These are phyloP conservation scores for Hymenoscyphus albidus DNA, from an alignment of 2,329 filamentous ascomycete species.

Conservation along the genomic window DNA sequence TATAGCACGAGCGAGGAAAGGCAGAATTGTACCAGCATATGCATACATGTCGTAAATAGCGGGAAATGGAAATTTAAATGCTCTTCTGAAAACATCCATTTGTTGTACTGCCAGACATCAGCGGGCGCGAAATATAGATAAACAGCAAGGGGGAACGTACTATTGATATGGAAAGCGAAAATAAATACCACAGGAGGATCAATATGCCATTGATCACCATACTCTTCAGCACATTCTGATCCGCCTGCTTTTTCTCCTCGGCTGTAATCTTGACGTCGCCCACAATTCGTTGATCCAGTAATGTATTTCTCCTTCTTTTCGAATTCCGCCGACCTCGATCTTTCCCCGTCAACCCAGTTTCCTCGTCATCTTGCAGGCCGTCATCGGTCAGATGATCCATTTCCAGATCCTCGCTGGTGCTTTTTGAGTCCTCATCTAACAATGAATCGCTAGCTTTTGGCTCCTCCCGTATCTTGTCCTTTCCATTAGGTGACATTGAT, in stretches of 20 bases:
- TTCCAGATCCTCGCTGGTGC: conserved; percentile 50
- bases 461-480: conserved; percentile 22
- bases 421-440: conserved; percentile 28
- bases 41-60: conserved; percentile 88
- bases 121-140: background rate
- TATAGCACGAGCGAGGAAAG: conserved; percentile 76
- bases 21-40: conserved; percentile 92
- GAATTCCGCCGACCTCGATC: conserved; percentile 66
- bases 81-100: conserved; percentile 95
- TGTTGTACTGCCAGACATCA: conserved; percentile 72
- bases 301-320: conserved; percentile 63
- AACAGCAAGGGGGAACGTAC: conserved; percentile 47
- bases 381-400: conserved; percentile 59
- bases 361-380: conserved; percentile 79
- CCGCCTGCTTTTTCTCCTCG: conserved; percentile 71
- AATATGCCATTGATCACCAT: conserved; percentile 73
- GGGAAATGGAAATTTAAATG: conserved; percentile 90
- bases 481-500: conserved; percentile 20
- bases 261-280: conserved; percentile 57
- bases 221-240: conserved; percentile 66
- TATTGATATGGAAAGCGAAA: conserved; percentile 88
- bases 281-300: conserved; percentile 66
- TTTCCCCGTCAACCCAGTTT: conserved; percentile 75
- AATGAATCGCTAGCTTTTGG: conserved; percentile 20
- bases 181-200: conserved; percentile 82